Evolutionary conservation across 2,329 filamentous ascomycete genomes (phyloP).

Genomic region (Fusarium annulatum): DNA sequence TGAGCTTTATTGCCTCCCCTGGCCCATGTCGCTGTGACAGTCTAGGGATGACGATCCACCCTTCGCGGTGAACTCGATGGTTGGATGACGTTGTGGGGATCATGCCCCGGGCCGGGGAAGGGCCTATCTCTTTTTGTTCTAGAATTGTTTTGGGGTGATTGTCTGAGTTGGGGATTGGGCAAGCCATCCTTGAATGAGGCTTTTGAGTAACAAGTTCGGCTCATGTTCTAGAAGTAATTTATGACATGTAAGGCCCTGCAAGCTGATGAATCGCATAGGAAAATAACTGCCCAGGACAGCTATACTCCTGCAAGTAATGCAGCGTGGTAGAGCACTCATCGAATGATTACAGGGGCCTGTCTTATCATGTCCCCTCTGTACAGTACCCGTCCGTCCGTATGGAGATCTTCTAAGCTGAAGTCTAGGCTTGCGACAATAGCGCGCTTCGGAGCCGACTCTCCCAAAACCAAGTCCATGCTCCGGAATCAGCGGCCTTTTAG

Average conservation of each 20-base stretch:
- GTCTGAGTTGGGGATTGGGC: neutral
- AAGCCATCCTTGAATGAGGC: neutral
- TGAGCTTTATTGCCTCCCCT: neutral
- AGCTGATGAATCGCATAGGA: neutral
- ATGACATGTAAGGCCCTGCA: neutral
- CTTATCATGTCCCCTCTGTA: slow-evolving; percentile 4
- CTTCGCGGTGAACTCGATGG: neutral
- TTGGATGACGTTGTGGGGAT: slow-evolving; percentile 37
- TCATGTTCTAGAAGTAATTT: neutral
- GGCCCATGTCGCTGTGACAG: neutral
- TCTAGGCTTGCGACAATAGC: neutral
- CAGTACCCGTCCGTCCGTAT: neutral
- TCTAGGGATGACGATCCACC: slow-evolving; percentile 32
- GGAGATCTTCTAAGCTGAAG: neutral
- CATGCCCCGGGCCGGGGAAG: slow-evolving; percentile 29
- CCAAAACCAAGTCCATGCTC: neutral
- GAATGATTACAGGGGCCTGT: neutral
- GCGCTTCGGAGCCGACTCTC: slow-evolving; percentile 9
- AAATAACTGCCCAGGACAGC: too few species aligned
- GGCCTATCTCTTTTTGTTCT: slow-evolving; percentile 33
- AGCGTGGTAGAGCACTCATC: neutral
- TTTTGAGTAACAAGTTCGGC: neutral
- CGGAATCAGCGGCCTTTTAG: slow-evolving; percentile 16
- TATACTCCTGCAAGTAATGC: neutral
- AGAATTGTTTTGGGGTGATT: slow-evolving; percentile 12